Conservation (phyloP, 371 early-diverging fungal species). For the Zychaea mexicana region DNA sequence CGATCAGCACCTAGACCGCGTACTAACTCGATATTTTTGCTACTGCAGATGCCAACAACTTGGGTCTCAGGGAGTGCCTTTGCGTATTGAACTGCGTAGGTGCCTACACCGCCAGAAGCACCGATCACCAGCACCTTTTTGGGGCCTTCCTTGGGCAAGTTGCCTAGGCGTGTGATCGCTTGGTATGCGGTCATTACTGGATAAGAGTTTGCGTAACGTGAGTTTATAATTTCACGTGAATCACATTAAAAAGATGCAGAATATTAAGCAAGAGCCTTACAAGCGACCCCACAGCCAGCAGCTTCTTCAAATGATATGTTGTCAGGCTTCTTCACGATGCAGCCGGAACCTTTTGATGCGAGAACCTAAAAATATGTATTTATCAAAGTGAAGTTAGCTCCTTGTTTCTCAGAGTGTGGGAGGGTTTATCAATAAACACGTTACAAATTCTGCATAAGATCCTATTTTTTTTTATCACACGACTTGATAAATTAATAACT, state of each 20-base stretch:
- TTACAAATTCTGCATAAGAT: slow-evolving; percentile 51
- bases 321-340: slow-evolving; percentile 49
- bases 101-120: slow-evolving; percentile 65
- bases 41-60: slow-evolving; percentile 69
- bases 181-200: slow-evolving; percentile 39
- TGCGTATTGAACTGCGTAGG: slow-evolving; percentile 65
- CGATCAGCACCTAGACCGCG: slow-evolving; percentile 60
- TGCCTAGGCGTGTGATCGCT: slow-evolving; percentile 28
- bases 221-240: no score
- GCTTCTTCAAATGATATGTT: slow-evolving; percentile 53
- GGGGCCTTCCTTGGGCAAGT: slow-evolving; percentile 3
- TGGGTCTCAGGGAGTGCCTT: slow-evolving; percentile 52
- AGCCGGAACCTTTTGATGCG: slow-evolving; percentile 16
- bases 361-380: no score
- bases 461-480: no score
- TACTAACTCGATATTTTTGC: slow-evolving; percentile 50
- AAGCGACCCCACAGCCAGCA: slow-evolving; percentile 43
- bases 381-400: no score
- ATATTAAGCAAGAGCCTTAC: background rate
- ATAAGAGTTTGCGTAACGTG: no score
- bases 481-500: no score
- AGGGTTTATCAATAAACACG: no score
- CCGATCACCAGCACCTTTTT: slow-evolving; percentile 50
- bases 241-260: no score
- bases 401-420: no score